Evolutionary conservation across 352 stramenopile species (phyloP).

Genomic region (Pythium aphanidermatum): DNA sequence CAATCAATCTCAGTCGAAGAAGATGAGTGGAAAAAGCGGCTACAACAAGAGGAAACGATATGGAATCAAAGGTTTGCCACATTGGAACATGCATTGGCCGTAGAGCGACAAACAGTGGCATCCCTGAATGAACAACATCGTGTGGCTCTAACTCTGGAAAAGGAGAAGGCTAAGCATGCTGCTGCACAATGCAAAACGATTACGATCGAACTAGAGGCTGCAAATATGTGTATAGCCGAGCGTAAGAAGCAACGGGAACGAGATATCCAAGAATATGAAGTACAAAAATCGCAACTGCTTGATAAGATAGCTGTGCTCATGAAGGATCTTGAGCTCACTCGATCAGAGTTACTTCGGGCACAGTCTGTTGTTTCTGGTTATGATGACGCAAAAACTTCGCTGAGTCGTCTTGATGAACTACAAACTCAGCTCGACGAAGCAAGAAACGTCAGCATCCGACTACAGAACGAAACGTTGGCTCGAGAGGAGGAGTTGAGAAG

Average conservation of each 20-base stretch:
- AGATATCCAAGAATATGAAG: slow-evolving; percentile 21
- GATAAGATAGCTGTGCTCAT: slow-evolving; percentile 15
- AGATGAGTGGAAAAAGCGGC: slow-evolving; percentile 31
- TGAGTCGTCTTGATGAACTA: not conserved
- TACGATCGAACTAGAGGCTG: slow-evolving; percentile 48
- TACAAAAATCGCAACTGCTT: slow-evolving; percentile 23
- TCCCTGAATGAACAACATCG: slow-evolving; percentile 37
- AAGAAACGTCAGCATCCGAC: not conserved
- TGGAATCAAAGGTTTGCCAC: slow-evolving; percentile 56
- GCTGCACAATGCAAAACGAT: slow-evolving; percentile 32
- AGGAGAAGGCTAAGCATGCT: slow-evolving; percentile 41
- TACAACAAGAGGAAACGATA: slow-evolving; percentile 39
- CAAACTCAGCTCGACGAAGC: not conserved
- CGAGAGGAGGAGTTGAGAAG: not conserved
- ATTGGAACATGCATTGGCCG: slow-evolving; percentile 43
- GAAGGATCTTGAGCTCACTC: slow-evolving; percentile 10
- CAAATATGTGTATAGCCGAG: slow-evolving; percentile 68
- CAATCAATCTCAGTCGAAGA: slow-evolving; percentile 42
- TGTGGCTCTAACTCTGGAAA: slow-evolving; percentile 25
- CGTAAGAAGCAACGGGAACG: slow-evolving; percentile 55
- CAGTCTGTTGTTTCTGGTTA: too few species aligned
- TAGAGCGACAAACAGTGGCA: slow-evolving; percentile 30
- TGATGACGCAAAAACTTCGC: too few species aligned
- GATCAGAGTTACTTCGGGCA: too few species aligned
- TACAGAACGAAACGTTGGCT: not conserved